These are phyloP conservation scores for Tulasnella sp. DNA, from an alignment of 768 basidiomycete genomes.

Conservation along the genomic window DNA sequence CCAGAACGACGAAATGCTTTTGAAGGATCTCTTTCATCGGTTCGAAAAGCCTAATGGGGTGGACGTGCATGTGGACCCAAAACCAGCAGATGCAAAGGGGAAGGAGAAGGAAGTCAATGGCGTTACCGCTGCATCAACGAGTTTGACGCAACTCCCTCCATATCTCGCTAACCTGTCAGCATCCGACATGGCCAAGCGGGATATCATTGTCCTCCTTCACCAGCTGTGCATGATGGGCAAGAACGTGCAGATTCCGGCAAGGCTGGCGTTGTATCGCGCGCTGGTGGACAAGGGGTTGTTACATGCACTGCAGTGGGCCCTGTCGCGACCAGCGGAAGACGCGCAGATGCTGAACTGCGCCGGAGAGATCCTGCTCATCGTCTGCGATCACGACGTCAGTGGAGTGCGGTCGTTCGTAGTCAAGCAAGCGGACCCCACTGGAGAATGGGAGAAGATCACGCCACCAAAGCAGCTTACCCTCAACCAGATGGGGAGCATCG, in stretches of 20 bases:
- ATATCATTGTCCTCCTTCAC: constrained; percentile 80
- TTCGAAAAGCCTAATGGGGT: constrained; percentile 34
- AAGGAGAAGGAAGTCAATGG: constrained; percentile 23
- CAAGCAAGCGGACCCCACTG: constrained; percentile 45
- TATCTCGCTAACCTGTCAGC: not conserved
- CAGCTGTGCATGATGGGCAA: constrained; percentile 94
- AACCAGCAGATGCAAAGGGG: constrained; percentile 13
- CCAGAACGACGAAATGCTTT: constrained; percentile 61
- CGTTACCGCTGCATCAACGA: constrained; percentile 15
- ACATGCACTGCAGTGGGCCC: constrained; percentile 87
- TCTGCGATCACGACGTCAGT: constrained; percentile 84
- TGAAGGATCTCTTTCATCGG: constrained; percentile 63
- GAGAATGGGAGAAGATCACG: constrained; percentile 4
- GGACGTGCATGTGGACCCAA: not conserved
- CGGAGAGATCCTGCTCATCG: constrained; percentile 71
- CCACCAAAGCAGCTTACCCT: not conserved
- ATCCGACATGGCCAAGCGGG: constrained; percentile 35
- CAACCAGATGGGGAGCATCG: not conserved
- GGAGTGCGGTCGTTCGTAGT: constrained; percentile 77
- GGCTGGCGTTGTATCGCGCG: constrained; percentile 73
- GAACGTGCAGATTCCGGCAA: constrained; percentile 82
- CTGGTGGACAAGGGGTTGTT: constrained; percentile 83
- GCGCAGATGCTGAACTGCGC: constrained; percentile 62
- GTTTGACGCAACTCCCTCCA: not conserved
- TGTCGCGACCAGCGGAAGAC: constrained; percentile 50